A percentile compares a stretch with the other conserved stretches of the same genome.
phyloP scores from a whole-genome alignment of 495 filamentous ascomycete species.

The Daldinia decipiens region DNA sequence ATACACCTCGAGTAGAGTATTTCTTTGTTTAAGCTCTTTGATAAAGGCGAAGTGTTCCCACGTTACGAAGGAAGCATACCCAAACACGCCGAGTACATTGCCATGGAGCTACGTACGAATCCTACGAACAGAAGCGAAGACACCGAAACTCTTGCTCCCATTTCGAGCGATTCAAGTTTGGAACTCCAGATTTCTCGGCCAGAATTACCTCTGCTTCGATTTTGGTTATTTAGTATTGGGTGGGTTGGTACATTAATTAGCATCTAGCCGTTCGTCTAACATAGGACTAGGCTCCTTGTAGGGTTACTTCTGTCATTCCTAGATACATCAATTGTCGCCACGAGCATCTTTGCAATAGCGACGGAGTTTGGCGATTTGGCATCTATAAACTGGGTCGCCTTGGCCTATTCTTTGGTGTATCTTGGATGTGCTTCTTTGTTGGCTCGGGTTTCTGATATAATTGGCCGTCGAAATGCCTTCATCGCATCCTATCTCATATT shows the following conservation, averaged over 20 bases:
- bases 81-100: background rate
- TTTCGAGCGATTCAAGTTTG: constrained; percentile 28
- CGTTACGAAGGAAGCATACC: constrained; percentile 1
- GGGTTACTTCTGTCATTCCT: constrained; percentile 55
- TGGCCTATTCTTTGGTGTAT: constrained; percentile 59
- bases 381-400: constrained; percentile 58
- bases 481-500: constrained; percentile 61
- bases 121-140: constrained; percentile 21
- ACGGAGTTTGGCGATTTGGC: constrained; percentile 50
- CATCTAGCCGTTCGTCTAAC: constrained; percentile 26
- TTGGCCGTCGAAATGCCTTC: constrained; percentile 62
- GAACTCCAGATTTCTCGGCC: constrained; percentile 11
- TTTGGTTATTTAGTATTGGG: constrained; percentile 39
- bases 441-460: constrained; percentile 62
- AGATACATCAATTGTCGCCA: constrained; percentile 60
- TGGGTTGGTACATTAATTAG: constrained; percentile 20
- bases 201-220: constrained; percentile 35
- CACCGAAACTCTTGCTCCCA: constrained; percentile 12
- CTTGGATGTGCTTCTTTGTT: constrained; percentile 59
- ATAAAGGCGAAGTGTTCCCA: constrained; percentile 15
- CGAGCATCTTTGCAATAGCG: constrained; percentile 56
- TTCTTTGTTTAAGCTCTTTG: constrained; percentile 10
- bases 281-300: constrained; percentile 29
- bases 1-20: constrained; percentile 15
- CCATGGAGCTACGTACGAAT: constrained; percentile 8